Percentiles rank a stretch among this genome's conserved stretches.
Conservation (phyloP, 371 early-diverging fungal genomes). For the Actinomortierella ambigua region DNA sequence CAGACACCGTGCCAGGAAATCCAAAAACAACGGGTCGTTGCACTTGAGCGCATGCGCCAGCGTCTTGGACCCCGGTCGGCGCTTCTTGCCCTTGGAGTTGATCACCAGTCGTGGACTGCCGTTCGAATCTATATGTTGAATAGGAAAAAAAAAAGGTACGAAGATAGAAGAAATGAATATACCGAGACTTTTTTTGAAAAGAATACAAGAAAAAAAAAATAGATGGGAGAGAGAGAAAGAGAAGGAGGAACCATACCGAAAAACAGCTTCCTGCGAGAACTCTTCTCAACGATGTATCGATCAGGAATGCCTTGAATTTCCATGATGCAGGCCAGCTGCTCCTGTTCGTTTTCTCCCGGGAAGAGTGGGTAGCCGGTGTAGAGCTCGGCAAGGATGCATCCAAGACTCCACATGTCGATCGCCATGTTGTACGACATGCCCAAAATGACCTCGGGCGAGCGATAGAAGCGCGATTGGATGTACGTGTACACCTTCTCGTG, state of each 20-base stretch:
- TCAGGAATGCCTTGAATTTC: slow-evolving; percentile 89
- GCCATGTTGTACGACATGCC: slow-evolving; percentile 88
- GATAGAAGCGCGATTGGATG: slow-evolving; percentile 97
- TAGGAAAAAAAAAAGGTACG: slow-evolving; percentile 12
- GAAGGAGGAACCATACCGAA: slow-evolving; percentile 66
- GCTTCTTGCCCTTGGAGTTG: slow-evolving; percentile 89
- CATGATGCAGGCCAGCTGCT: slow-evolving; percentile 94
- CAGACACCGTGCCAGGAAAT: slow-evolving; percentile 85
- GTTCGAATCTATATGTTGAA: slow-evolving; percentile 59
- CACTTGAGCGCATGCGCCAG: slow-evolving; percentile 74
- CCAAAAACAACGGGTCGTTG: slow-evolving; percentile 75
- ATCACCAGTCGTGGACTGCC: slow-evolving; percentile 73
- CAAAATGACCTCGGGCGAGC: slow-evolving; percentile 96
- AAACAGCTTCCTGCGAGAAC: slow-evolving; percentile 82
- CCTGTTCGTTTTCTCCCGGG: slow-evolving; percentile 96
- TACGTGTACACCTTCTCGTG: slow-evolving; percentile 94
- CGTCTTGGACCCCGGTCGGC: slow-evolving; percentile 79
- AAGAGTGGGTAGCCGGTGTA: slow-evolving; percentile 92
- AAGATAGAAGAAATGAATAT: background rate
- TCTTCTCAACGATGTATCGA: slow-evolving; percentile 73
- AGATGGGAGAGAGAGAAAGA: background rate
- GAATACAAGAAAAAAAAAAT: slow-evolving; percentile 8
- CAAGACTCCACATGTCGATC: slow-evolving; percentile 99
- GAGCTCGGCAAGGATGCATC: slow-evolving; percentile 98
- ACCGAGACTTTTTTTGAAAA: background rate